Percentiles rank a stretch among this genome's conserved stretches.
Conservation (phyloP, 2,329 filamentous ascomycete genomes). For the Dactylellina haptotyla region DNA sequence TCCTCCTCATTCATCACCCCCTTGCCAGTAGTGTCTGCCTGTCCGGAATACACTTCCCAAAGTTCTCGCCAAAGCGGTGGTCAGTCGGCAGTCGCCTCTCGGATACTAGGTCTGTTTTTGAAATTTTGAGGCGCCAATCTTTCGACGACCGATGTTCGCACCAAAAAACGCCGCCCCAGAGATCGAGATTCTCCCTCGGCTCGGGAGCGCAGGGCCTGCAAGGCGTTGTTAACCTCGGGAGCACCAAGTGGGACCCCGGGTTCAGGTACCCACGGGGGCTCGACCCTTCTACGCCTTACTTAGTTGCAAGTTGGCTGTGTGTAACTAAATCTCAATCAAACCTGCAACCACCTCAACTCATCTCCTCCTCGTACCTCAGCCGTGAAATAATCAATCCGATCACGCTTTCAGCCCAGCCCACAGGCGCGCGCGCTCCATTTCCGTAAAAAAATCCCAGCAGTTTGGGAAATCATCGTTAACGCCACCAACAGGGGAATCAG, state of each 20-base stretch:
- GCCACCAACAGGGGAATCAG: conserved; percentile 32
- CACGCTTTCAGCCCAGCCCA: conserved; percentile 29
- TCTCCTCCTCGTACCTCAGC: conserved; percentile 6
- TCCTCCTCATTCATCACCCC: not conserved
- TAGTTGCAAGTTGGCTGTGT: too few relatives aligned
- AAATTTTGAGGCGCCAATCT: not conserved
- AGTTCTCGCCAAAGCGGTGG: conserved; percentile 3
- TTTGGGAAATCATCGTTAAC: conserved; percentile 36
- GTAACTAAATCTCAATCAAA: too few relatives aligned
- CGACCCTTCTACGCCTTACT: too few relatives aligned
- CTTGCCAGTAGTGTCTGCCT: conserved; percentile 1
- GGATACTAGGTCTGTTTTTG: too few relatives aligned
- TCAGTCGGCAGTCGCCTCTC: conserved; percentile 38
- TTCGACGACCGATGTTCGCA: too few relatives aligned
- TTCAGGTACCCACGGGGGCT: not conserved
- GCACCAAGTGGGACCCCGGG: conserved; percentile 14
- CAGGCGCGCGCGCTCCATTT: conserved; percentile 32
- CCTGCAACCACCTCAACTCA: not conserved
- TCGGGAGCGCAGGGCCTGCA: conserved; percentile 27
- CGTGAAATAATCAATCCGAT: conserved; percentile 12
- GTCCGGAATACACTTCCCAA: conserved; percentile 1
- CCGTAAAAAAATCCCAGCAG: conserved; percentile 22
- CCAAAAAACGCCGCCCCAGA: conserved; percentile 3
- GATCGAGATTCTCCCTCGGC: conserved; percentile 5
- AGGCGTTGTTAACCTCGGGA: conserved; percentile 15